phyloP scores from a whole-genome alignment of 2,329 filamentous ascomycete species.

The Hypoxylon sp. region DNA sequence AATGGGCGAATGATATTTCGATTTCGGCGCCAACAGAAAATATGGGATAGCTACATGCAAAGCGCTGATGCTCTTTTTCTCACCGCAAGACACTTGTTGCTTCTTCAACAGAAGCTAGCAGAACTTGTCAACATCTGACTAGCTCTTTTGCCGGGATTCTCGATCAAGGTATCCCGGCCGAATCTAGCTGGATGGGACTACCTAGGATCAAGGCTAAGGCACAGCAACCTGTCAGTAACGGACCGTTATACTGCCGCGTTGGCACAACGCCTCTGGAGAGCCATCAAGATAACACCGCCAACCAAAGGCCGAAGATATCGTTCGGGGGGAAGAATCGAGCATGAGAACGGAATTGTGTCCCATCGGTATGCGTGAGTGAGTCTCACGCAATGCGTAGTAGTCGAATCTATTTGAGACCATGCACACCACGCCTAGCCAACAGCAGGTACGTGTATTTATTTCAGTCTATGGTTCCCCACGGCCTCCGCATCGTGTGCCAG shows the following conservation, averaged over 20 bases:
- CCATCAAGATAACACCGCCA: conserved; percentile 23
- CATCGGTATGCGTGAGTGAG: conserved; percentile 28
- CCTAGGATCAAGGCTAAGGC: conserved; percentile 19
- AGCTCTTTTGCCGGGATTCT: conserved; percentile 34
- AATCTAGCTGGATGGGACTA: conserved; percentile 28
- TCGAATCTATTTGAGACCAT: conserved; percentile 42
- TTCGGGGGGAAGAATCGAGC: conserved; percentile 17
- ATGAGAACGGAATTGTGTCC: conserved; percentile 29
- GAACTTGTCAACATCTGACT: conserved; percentile 36
- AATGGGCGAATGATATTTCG: conserved; percentile 19
- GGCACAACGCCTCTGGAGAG: conserved; percentile 13
- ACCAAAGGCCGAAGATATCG: conserved; percentile 13
- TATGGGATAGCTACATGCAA: conserved; percentile 32
- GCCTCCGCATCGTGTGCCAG: conserved; percentile 42
- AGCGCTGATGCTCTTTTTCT: conserved; percentile 24
- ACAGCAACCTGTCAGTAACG: conserved; percentile 24
- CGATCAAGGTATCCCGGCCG: conserved; percentile 35
- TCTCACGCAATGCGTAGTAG: conserved; percentile 27
- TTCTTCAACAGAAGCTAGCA: conserved; percentile 25
- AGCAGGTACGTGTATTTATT: conserved; percentile 28
- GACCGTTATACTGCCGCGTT: conserved; percentile 29
- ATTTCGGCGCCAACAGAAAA: conserved; percentile 25
- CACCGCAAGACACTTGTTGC: conserved; percentile 40
- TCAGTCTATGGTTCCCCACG: conserved; percentile 31
- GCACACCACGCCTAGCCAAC: conserved; percentile 32